Evolutionary conservation across 306 rosid species (phyloP).

Genomic region (Abrus pulchellus): DNA sequence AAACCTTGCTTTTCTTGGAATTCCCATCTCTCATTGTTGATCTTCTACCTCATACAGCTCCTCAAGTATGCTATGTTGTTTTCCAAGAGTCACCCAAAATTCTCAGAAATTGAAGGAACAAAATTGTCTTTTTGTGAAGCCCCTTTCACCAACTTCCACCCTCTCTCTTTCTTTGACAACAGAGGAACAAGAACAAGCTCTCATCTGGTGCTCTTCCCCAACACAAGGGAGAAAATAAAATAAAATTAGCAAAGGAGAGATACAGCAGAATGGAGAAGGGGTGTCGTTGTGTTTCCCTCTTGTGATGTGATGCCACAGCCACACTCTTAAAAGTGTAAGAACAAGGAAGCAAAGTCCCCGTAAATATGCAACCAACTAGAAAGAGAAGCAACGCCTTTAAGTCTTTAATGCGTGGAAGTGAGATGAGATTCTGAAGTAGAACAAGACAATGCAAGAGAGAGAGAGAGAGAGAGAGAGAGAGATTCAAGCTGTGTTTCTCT

Average conservation of each 20-base stretch:
- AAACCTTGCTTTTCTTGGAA: conserved; percentile 94
- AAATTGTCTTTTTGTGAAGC: conserved; percentile 5
- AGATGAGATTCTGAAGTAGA: conserved; percentile 76
- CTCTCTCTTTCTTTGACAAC: conserved; percentile 38
- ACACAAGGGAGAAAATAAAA: background rate
- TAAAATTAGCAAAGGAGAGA: background rate
- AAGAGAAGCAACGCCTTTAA: conserved; percentile 52
- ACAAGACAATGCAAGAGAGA: conserved; percentile 81
- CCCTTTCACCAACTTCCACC: conserved; percentile 45
- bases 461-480: conserved; percentile 49
- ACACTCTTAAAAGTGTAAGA: conserved; percentile 38
- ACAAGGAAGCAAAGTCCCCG: conserved; percentile 43
- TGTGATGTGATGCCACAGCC: conserved; percentile 23
- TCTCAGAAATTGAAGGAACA: conserved; percentile 38
- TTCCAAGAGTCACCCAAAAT: conserved; percentile 45
- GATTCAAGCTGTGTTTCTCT: conserved; percentile 55
- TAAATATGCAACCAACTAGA: conserved; percentile 51
- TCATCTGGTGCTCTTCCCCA: conserved; percentile 40
- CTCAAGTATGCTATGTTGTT: conserved; percentile 41
- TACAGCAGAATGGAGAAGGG: conserved; percentile 40
- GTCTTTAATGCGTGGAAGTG: conserved; percentile 74
- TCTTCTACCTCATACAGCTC: conserved; percentile 79
- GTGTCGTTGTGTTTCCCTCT: conserved; percentile 37
- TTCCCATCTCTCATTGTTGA: conserved; percentile 87
- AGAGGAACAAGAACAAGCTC: conserved; percentile 45